These are phyloP conservation scores for Pleurotus salmoneostramineus DNA, from an alignment of 768 basidiomycete genomes.

Conservation along the genomic window DNA sequence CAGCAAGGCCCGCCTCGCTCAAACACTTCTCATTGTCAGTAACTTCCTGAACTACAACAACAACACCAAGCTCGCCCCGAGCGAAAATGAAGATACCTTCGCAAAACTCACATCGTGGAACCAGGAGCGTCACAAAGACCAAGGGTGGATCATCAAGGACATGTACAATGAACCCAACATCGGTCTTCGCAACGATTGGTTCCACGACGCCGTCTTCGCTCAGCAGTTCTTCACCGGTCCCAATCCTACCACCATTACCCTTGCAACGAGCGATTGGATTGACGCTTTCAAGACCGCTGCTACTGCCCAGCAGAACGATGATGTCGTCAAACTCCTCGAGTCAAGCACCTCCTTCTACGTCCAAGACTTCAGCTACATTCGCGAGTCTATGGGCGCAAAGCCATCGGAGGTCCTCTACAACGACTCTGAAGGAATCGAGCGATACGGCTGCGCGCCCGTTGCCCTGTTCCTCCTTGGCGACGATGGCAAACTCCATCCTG, in stretches of 20 bases:
- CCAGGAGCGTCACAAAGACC: constrained; percentile 7
- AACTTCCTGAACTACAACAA: background rate
- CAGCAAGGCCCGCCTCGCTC: constrained; percentile 11
- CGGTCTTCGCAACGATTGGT: constrained; percentile 26
- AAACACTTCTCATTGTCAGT: constrained; percentile 11
- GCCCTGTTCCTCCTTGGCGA: constrained; percentile 22
- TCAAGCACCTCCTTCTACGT: constrained; percentile 15
- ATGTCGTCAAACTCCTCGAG: constrained; percentile 11
- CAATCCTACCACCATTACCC: constrained; percentile 22
- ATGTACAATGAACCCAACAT: constrained; percentile 22
- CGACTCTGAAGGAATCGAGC: constrained; percentile 9
- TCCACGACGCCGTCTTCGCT: constrained; percentile 24
- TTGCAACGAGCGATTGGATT: constrained; percentile 17
- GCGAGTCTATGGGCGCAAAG: constrained; percentile 13
- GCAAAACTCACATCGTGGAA: constrained; percentile 15
- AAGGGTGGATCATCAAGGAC: constrained; percentile 6
- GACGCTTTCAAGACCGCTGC: constrained; percentile 14
- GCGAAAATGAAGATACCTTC: constrained; percentile 10
- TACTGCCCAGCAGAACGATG: constrained; percentile 10
- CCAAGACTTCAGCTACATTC: constrained; percentile 23
- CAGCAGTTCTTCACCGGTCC: constrained; percentile 26
- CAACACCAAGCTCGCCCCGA: constrained; percentile 7
- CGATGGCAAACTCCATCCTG: constrained; percentile 21
- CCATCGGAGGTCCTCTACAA: constrained; percentile 10
- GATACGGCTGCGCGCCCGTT: constrained; percentile 23